A percentile compares a stretch with the other conserved stretches of the same genome.
phyloP scores from a whole-genome alignment of 2,329 filamentous ascomycete species.

The Trichoderma guizhouense region DNA sequence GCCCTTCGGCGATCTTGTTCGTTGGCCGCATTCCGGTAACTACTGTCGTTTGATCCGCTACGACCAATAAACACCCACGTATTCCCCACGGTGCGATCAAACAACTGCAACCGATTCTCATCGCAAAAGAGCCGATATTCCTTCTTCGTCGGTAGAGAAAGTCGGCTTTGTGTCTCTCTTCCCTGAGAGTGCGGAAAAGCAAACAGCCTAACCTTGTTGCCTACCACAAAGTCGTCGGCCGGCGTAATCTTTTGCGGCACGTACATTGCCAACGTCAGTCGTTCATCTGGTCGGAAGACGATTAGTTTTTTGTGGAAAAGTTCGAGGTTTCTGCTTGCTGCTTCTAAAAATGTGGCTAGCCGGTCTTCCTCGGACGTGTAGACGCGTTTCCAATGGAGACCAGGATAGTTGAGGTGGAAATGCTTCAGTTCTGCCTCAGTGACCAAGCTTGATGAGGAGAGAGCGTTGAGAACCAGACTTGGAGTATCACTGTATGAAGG shows the following conservation, averaged over 20 bases:
- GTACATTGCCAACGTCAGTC: conserved; percentile 39
- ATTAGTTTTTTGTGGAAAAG: conserved; percentile 40
- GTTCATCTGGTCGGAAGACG: conserved; percentile 32
- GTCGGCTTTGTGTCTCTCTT: conserved; percentile 29
- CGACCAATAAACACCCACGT: conserved; percentile 37
- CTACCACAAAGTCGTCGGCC: conserved; percentile 34
- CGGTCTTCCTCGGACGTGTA: conserved; percentile 34
- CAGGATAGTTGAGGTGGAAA: conserved; percentile 33
- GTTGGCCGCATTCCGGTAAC: conserved; percentile 26
- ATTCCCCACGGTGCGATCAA: conserved; percentile 33
- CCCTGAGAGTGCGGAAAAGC: conserved; percentile 38
- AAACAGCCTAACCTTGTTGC: conserved; percentile 35
- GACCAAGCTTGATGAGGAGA: conserved; percentile 35
- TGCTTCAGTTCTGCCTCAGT: conserved; percentile 28
- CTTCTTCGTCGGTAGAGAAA: conserved; percentile 35
- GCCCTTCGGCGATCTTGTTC: conserved; percentile 11
- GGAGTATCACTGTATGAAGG: conserved; percentile 28
- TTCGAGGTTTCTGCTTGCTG: conserved; percentile 29
- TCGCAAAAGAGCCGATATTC: conserved; percentile 39
- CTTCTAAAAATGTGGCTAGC: conserved; percentile 35
- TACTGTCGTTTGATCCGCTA: conserved; percentile 30
- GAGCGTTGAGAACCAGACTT: conserved; percentile 35
- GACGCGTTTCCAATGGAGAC: conserved; percentile 38
- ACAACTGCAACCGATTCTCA: conserved; percentile 36
- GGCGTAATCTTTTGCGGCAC: conserved; percentile 34